Percentiles rank a stretch among this genome's conserved stretches.
Conservation (phyloP, 306 rosid species). For the Cicer judaicum region DNA sequence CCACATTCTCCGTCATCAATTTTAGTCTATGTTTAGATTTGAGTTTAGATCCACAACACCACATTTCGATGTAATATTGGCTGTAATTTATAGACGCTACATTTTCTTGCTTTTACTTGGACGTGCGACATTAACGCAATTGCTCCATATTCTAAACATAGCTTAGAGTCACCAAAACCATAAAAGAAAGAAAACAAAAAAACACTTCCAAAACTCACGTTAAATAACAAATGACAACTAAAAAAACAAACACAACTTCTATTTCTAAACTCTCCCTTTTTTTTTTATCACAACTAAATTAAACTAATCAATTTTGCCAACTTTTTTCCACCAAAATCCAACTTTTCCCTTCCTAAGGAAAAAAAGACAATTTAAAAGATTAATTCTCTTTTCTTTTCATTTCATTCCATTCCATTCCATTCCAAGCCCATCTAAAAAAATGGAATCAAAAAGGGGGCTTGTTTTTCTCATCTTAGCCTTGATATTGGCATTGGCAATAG, state of each 20-base stretch:
- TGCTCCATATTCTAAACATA: too few relatives aligned
- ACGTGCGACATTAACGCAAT: too few relatives aligned
- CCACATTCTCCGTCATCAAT: background rate
- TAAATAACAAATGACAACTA: constrained; percentile 16
- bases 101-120: too few relatives aligned
- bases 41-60: too few relatives aligned
- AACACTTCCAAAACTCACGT: constrained; percentile 10
- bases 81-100: too few relatives aligned
- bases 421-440: constrained; percentile 10
- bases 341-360: constrained; percentile 45
- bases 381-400: background rate
- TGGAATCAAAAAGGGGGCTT: constrained; percentile 49
- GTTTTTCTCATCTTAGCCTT: constrained; percentile 44
- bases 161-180: background rate
- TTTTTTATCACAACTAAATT: constrained; percentile 37
- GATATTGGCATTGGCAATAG: constrained; percentile 44
- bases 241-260: background rate
- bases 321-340: constrained; percentile 23
- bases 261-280: constrained; percentile 7
- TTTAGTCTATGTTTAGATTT: too few relatives aligned
- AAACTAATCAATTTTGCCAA: constrained; percentile 28
- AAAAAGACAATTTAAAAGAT: background rate
- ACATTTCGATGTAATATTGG: too few relatives aligned
- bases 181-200: background rate
- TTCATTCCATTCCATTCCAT: background rate